Evolutionary conservation across 2,329 filamentous ascomycete species (phyloP), one percentile per base, ranked within the genome.

Genomic region (Trichophyton equinum): DNA sequence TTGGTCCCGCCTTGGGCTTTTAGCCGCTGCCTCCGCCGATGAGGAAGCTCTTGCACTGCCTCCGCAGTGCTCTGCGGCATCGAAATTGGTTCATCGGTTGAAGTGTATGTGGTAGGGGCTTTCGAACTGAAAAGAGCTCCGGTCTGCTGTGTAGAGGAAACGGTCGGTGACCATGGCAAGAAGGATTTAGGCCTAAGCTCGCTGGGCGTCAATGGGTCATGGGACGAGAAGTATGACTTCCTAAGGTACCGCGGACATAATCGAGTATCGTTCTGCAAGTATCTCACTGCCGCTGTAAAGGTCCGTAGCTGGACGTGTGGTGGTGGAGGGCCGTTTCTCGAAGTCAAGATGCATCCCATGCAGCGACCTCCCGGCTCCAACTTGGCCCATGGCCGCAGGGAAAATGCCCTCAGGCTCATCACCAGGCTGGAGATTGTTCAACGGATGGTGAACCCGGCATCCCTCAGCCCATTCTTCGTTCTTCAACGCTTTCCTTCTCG

Each of bases 1-100:
- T 65, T 65, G 5, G 61, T 62, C 40, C 69, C 67, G 33, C 71
- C 68, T 66, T 64, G 59, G 40, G 58, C 61, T 63, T 75, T 77
- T 64, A 76, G 66, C 38, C 75, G 70, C 66, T 76, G 76, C 60
- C 75, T 74, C 59, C 74, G 68, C 58, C 75, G 69, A 65, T 77
- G 75, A 44, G 75, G 75, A 40, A 75, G 67, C 66, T 76, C 74
- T 57, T 69, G 64, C 51, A 68, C 25, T 20, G 60, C 2, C 30
- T 49, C 25, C 15, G 59, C 22, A 36, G 40, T 44, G 44, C 20
- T 36, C 20, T 61, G 40, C n/a, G 46, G 40, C 15, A 46, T 53
- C 11, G 33, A 30, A n/a, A 30, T 22, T 20, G 46, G 22, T 27
- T 58, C 46, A 27, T 51, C 11, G n/a, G 57, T 3, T 36, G 13